Conservation (phyloP, 148 eudicot genomes). For the Fagopyrum tataricum region DNA sequence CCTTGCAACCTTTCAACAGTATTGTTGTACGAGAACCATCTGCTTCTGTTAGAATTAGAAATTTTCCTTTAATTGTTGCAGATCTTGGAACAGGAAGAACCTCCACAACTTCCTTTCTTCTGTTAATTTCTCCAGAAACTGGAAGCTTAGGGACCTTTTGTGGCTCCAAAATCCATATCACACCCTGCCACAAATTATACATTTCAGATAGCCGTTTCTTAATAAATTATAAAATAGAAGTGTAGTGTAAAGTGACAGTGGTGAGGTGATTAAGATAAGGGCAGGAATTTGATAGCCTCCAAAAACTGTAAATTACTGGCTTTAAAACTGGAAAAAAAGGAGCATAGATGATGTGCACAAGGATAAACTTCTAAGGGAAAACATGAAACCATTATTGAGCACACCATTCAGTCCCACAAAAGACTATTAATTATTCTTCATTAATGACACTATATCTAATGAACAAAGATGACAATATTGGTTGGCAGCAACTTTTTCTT, state of each 20-base stretch:
- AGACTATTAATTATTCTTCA: not conserved
- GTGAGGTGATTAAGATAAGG: not conserved
- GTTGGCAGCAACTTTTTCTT: not conserved
- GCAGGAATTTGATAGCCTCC: not conserved
- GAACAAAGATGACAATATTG: not conserved
- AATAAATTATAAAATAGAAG: not conserved
- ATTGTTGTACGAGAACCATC: slow-evolving; percentile 61
- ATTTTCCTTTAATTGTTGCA: slow-evolving; percentile 67
- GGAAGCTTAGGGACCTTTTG: slow-evolving; percentile 52
- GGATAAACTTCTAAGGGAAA: not conserved
- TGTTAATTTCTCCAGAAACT: slow-evolving; percentile 37
- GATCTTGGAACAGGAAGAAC: slow-evolving; percentile 56
- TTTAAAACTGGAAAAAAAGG: not conserved
- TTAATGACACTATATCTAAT: not conserved
- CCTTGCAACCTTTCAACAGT: slow-evolving; percentile 55
- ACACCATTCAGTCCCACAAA: not conserved
- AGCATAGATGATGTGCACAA: not conserved
- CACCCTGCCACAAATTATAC: slow-evolving; percentile 46
- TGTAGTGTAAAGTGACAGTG: not conserved
- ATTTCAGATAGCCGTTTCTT: not conserved
- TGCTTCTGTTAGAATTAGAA: slow-evolving; percentile 48
- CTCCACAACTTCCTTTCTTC: slow-evolving; percentile 60
- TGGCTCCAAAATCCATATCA: slow-evolving; percentile 71
- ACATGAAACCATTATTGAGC: not conserved
- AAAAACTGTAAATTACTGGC: not conserved